Conservation (phyloP, 495 filamentous ascomycete genomes). For the Entonaema liquescens region DNA sequence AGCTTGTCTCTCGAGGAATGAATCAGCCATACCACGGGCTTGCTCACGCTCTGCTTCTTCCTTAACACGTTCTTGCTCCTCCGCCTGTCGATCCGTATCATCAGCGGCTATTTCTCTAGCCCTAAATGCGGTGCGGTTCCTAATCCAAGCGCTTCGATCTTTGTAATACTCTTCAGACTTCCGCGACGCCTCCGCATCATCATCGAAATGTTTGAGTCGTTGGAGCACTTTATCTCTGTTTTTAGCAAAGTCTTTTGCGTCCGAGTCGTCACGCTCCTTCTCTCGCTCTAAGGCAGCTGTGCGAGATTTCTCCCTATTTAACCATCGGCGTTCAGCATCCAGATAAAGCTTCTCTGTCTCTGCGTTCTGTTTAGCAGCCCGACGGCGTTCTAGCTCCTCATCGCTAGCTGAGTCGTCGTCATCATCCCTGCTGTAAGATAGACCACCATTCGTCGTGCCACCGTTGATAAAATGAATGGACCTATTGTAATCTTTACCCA, state of each 20-base stretch:
- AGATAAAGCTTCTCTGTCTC: slow-evolving; percentile 84
- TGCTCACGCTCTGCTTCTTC: slow-evolving; percentile 78
- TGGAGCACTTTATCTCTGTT: slow-evolving; percentile 69
- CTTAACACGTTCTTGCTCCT: slow-evolving; percentile 75
- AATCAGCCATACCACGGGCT: slow-evolving; percentile 86
- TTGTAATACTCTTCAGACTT: slow-evolving; percentile 85
- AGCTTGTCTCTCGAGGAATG: slow-evolving; percentile 89
- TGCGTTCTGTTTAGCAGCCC: slow-evolving; percentile 71
- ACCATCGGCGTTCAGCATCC: slow-evolving; percentile 88
- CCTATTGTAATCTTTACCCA: slow-evolving; percentile 56
- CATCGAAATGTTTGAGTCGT: slow-evolving; percentile 82
- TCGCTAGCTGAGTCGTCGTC: slow-evolving; percentile 92
- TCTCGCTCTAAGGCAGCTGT: slow-evolving; percentile 86
- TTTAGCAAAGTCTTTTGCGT: slow-evolving; percentile 70
- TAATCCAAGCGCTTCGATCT: slow-evolving; percentile 83
- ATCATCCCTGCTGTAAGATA: slow-evolving; percentile 71
- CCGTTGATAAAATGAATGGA: slow-evolving; percentile 87
- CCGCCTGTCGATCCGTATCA: slow-evolving; percentile 79
- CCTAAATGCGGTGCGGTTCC: slow-evolving; percentile 78
- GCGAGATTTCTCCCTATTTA: slow-evolving; percentile 84
- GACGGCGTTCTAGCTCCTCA: slow-evolving; percentile 80
- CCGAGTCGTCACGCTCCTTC: slow-evolving; percentile 77
- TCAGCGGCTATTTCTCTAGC: slow-evolving; percentile 77
- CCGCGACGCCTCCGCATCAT: slow-evolving; percentile 77
- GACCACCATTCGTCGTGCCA: slow-evolving; percentile 66